phyloP scores from a whole-genome alignment of 352 stramenopile genomes.

The Phytopythium helicoides region DNA sequence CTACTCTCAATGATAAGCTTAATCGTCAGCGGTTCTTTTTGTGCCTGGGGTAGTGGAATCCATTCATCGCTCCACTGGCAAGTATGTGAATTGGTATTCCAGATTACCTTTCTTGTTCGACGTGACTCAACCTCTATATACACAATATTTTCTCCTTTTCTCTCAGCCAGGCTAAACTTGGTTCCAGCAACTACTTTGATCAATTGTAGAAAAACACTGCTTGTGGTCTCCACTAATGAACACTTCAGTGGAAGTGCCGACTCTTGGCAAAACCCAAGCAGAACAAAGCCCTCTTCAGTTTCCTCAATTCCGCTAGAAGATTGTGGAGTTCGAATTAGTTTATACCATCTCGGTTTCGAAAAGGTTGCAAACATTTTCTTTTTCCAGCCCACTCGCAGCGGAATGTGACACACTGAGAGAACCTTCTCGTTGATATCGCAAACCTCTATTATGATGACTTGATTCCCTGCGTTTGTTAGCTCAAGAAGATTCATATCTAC shows the following conservation, averaged over 20 bases:
- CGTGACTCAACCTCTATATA: background rate
- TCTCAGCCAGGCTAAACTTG: background rate
- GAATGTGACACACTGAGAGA: conserved; percentile 24
- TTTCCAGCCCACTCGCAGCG: conserved; percentile 29
- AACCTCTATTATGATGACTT: conserved; percentile 20
- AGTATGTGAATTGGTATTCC: background rate
- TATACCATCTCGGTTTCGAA: conserved; percentile 4
- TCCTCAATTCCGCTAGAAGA: no score
- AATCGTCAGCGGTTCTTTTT: background rate
- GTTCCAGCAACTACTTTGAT: background rate
- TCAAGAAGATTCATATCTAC: conserved; percentile 14
- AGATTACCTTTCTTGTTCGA: conserved; percentile 5
- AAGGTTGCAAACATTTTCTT: conserved; percentile 2
- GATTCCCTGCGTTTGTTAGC: conserved; percentile 5
- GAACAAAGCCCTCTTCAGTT: conserved; percentile 10
- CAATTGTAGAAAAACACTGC: no score
- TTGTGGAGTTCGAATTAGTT: conserved; percentile 4
- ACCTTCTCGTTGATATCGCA: conserved; percentile 14
- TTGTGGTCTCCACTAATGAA: no score
- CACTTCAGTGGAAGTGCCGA: no score
- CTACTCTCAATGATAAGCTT: background rate
- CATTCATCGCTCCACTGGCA: conserved; percentile 1
- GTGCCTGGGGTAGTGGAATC: background rate
- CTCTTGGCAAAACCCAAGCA: background rate
- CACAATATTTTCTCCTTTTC: no score